Conservation (phyloP, 2,329 filamentous ascomycete species). For the Botrytis tulipae region DNA sequence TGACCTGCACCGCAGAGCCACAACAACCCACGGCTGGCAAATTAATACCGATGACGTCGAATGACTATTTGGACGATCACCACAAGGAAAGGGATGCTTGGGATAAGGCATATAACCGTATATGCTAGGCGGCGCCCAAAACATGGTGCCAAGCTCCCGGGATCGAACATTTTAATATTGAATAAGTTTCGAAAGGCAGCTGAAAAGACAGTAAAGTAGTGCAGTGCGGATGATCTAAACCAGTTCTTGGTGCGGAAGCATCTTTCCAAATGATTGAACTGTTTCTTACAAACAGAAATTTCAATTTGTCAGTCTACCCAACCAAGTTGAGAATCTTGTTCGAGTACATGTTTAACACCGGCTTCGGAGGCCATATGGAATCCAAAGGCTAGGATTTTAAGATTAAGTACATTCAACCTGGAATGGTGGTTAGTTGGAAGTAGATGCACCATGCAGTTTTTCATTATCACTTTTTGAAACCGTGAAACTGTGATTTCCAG, state of each 20-base stretch:
- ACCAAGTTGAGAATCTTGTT: background rate
- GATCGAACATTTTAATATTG: background rate
- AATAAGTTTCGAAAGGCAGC: background rate
- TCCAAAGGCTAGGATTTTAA: background rate
- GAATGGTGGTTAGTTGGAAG: background rate
- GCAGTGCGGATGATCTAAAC: background rate
- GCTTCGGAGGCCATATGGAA: background rate
- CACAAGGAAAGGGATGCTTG: background rate
- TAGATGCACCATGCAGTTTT: background rate
- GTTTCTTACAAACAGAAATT: background rate
- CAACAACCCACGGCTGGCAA: background rate
- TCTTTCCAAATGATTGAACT: background rate
- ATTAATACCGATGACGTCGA: background rate
- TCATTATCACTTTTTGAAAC: no score
- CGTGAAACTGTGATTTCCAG: background rate
- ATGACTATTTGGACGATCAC: background rate
- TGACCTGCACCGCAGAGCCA: no score
- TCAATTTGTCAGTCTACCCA: background rate
- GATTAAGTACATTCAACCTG: background rate
- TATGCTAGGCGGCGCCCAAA: background rate
- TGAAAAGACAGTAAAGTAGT: background rate
- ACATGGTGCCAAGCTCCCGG: background rate
- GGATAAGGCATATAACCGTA: background rate
- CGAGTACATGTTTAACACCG: background rate
- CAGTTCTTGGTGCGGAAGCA: background rate